Evolutionary conservation across 139 green algal species (phyloP).

Genomic region (Yamagishiella unicocca): DNA sequence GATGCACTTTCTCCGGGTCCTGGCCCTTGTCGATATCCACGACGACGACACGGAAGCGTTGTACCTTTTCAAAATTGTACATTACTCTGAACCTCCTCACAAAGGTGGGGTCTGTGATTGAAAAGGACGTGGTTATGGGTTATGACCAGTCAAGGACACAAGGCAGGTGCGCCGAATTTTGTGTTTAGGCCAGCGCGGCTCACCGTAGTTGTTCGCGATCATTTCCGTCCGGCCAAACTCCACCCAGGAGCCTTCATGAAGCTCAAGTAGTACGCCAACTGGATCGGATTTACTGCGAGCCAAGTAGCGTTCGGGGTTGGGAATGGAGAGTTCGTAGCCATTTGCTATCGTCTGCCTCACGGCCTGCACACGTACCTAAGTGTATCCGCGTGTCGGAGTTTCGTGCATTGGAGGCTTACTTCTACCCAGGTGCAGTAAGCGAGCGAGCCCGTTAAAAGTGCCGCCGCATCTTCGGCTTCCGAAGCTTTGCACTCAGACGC

Average conservation of each 20-base stretch:
- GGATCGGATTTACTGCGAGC: slow-evolving; percentile 56
- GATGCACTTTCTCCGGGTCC: slow-evolving; percentile 45
- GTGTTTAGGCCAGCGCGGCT: not conserved
- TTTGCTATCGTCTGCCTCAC: not conserved
- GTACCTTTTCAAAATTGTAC: slow-evolving; percentile 57
- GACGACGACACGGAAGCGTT: slow-evolving; percentile 49
- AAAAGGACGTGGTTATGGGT: not conserved
- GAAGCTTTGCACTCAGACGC: not conserved
- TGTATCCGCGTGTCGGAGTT: not conserved
- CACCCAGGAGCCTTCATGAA: slow-evolving; percentile 7
- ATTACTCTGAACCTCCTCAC: slow-evolving; percentile 12
- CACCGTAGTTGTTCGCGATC: slow-evolving; percentile 51
- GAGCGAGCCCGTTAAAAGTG: not conserved
- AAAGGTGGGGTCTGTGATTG: slow-evolving; percentile 59
- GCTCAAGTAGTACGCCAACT: slow-evolving; percentile 51
- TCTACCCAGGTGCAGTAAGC: slow-evolving; percentile 8
- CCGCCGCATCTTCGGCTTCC: not conserved
- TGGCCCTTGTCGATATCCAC: slow-evolving; percentile 55
- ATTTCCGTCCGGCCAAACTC: slow-evolving; percentile 61
- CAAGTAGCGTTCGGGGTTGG: not conserved
- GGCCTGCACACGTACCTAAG: not conserved
- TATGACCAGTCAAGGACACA: not conserved
- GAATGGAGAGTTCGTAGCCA: not conserved
- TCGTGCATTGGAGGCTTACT: not conserved
- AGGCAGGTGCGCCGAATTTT: not conserved